These are phyloP conservation scores for Ceratocystis alfenasii DNA, from an alignment of 2,329 filamentous ascomycete genomes.

Conservation along the genomic window DNA sequence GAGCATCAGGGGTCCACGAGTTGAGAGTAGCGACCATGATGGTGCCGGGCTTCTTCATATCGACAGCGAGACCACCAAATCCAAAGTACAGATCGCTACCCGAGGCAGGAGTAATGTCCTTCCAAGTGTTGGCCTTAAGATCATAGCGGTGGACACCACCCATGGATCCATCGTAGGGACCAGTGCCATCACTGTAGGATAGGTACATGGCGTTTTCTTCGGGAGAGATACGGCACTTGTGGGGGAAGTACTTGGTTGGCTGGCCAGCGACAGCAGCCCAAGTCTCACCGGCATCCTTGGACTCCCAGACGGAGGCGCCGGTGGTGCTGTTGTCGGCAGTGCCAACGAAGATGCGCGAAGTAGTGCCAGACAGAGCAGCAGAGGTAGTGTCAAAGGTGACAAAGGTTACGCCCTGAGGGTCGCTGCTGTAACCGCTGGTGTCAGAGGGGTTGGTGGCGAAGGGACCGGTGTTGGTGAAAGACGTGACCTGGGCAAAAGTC, in stretches of 20 bases:
- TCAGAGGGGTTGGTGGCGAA: conserved; percentile 38
- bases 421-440: conserved; percentile 34
- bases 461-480: conserved; percentile 41
- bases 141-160: conserved; percentile 46
- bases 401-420: conserved; percentile 38
- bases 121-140: conserved; percentile 38
- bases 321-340: conserved; percentile 39
- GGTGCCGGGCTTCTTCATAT: conserved; percentile 43
- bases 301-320: conserved; percentile 40
- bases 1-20: conserved; percentile 47
- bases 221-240: conserved; percentile 41
- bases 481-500: conserved; percentile 41
- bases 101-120: conserved; percentile 44
- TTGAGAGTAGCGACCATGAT: conserved; percentile 46
- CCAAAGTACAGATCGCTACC: conserved; percentile 39
- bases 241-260: conserved; percentile 40
- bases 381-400: conserved; percentile 46
- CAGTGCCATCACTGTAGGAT: conserved; percentile 42
- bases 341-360: conserved; percentile 46
- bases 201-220: conserved; percentile 43
- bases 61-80: conserved; percentile 44
- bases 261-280: conserved; percentile 42
- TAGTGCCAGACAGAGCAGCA: conserved; percentile 34
- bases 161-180: conserved; percentile 44
- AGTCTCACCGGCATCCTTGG: conserved; percentile 41